Evolutionary conservation across 2,329 filamentous ascomycete species (phyloP), one percentile per base, ranked within the genome.

Genomic region (Aureobasidium leucospermi): DNA sequence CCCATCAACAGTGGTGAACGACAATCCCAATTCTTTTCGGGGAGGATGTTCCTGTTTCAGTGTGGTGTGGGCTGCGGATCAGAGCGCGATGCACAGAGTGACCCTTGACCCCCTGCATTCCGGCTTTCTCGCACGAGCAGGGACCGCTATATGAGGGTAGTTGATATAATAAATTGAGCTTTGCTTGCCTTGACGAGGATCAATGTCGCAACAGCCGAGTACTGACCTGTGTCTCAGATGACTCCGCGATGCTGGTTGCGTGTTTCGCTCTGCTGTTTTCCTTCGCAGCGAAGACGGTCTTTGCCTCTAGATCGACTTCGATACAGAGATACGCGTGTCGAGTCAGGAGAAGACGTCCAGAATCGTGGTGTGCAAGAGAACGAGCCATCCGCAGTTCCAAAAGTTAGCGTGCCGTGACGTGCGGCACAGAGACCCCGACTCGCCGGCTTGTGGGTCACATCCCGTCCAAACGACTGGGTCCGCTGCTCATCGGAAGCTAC

Each of bases 31-130:
- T 55, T 55, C 38, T 32, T 15, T 34, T 32, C 29, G 51, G 51
- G 36, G 39, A 53, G 28, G 28, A 16, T 7, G 48, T 52, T 39
- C 48, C 48, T 29, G 48, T 52, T 39, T 41, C 48, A 39, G 48
- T 43, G n/a, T 45, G 8, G 9, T 15, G 28, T 42, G 34, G 38
- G 11, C 38, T 32, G 39, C 51, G 38, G 51, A 34, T 43, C 38
- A 43, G 10, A 55, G 51, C 51, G 38, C 39, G 8, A 43, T 43
- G 29, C 28, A 32, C 45, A 32, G 28, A 47, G 45, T 47, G 28
- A 55, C 11, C 29, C 39, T 55, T 29, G 51, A n/a, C n/a, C 51
- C 36, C 51, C 38, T 42, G 51, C 51, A 55, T 55, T 28, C 38
- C 51, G 38, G 39, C 51, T 32, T 43, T 43, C n/a, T 39, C 15